phyloP scores from a whole-genome alignment of 306 rosid genomes.

The Cucurbita ficifolia region DNA sequence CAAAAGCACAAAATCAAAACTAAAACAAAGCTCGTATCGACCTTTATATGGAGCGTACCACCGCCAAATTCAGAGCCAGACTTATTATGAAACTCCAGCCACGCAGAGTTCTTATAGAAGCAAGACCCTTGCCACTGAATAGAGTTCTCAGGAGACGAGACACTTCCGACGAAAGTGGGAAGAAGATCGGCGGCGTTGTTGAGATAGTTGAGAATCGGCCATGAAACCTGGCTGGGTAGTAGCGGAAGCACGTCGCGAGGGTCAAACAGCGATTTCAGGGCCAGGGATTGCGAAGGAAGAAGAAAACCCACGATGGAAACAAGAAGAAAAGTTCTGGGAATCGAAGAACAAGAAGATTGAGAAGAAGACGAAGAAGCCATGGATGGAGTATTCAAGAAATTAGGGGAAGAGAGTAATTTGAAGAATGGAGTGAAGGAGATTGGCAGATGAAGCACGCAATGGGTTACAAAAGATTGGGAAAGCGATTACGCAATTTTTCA shows the following conservation, averaged over 20 bases:
- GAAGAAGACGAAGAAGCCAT: not conserved
- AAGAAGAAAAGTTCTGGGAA: not conserved
- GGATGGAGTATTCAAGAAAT: not conserved
- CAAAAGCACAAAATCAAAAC: not conserved
- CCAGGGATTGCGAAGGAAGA: not conserved
- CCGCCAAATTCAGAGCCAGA: conserved; percentile 56
- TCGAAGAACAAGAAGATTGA: no score
- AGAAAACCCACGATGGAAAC: not conserved
- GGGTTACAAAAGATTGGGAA: not conserved
- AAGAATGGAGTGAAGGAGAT: not conserved
- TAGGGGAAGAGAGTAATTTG: not conserved
- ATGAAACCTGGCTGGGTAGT: conserved; percentile 57
- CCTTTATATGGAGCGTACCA: conserved; percentile 89
- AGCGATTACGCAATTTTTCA: not conserved
- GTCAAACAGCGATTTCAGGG: conserved; percentile 30
- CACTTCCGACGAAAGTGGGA: conserved; percentile 75
- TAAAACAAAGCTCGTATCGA: not conserved
- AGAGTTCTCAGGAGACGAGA: conserved; percentile 18
- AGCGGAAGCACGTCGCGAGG: conserved; percentile 62
- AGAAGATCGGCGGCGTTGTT: conserved; percentile 63
- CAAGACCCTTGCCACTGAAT: conserved; percentile 72
- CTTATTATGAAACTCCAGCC: conserved; percentile 75
- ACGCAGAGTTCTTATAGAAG: conserved; percentile 60
- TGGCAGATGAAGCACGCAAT: not conserved
- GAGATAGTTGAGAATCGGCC: conserved; percentile 72